Conservation (phyloP, 192 early-diverging fungal species). For the Phycomyces nitens region DNA sequence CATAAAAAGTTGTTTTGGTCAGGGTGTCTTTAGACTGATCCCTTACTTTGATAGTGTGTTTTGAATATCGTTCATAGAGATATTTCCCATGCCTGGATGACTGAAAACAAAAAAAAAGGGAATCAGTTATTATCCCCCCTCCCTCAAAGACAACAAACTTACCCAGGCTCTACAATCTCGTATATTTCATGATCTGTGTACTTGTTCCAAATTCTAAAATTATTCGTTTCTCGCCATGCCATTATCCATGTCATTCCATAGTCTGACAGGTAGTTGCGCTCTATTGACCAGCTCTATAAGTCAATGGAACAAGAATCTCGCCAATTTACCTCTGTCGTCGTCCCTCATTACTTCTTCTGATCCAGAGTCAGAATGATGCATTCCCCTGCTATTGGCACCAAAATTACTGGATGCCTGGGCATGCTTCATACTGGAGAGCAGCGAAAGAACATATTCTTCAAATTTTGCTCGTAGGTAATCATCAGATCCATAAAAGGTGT, state of each 20-base stretch:
- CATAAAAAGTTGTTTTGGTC: neutral
- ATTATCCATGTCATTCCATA: slow-evolving; percentile 61
- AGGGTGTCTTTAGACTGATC: no score
- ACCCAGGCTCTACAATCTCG: slow-evolving; percentile 55
- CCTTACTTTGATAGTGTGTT: slow-evolving; percentile 52
- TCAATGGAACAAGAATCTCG: neutral
- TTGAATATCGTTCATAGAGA: slow-evolving; percentile 47
- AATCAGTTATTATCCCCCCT: neutral
- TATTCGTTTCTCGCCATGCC: slow-evolving; percentile 64
- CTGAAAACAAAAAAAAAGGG: slow-evolving; percentile 3
- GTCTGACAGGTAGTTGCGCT: slow-evolving; percentile 58
- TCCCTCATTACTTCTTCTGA: slow-evolving; percentile 29
- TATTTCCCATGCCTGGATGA: slow-evolving; percentile 50
- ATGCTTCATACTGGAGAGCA: slow-evolving; percentile 65
- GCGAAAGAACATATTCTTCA: slow-evolving; percentile 66
- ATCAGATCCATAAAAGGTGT: slow-evolving; percentile 71
- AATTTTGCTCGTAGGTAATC: slow-evolving; percentile 73
- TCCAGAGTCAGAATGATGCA: neutral
- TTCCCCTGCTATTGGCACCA: slow-evolving; percentile 11
- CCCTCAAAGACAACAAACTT: neutral
- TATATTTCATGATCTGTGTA: slow-evolving; percentile 55
- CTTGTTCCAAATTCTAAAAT: slow-evolving; percentile 64
- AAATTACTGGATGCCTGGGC: slow-evolving; percentile 39
- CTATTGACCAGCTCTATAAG: slow-evolving; percentile 15
- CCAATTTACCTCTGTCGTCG: slow-evolving; percentile 28